These are phyloP conservation scores for Trichoderma cornu-damae DNA, from an alignment of 2,329 filamentous ascomycete genomes.

Conservation along the genomic window DNA sequence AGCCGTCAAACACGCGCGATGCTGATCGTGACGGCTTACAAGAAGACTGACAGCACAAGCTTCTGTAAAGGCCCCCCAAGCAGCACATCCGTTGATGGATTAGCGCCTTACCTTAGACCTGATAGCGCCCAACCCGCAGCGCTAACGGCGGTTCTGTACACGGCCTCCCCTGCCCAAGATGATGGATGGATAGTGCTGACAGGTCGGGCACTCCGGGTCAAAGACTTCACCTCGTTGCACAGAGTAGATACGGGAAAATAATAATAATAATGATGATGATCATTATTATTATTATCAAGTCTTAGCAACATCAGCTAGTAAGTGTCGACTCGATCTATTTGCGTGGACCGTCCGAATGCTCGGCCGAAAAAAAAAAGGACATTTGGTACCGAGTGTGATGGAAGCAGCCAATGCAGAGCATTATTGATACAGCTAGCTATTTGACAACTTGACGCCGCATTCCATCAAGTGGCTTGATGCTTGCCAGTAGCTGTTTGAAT, in stretches of 20 bases:
- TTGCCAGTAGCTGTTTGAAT: too few species aligned
- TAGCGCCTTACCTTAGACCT: neutral
- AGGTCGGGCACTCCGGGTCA: slow-evolving; percentile 9
- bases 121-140: neutral
- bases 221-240: neutral
- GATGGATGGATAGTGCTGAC: slow-evolving; percentile 1
- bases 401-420: neutral
- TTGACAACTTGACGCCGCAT: neutral
- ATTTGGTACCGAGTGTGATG: neutral
- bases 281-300: too few species aligned
- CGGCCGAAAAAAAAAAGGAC: neutral
- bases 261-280: too few species aligned
- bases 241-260: too few species aligned
- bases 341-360: slow-evolving; percentile 4
- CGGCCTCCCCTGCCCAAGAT: neutral
- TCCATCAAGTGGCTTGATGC: neutral
- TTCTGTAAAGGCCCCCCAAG: neutral
- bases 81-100: neutral
- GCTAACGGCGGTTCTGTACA: neutral
- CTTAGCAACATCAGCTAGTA: neutral
- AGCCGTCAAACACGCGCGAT: neutral
- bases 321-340: neutral
- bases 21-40: neutral
- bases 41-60: too few species aligned
- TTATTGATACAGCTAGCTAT: neutral